Evolutionary conservation across 306 rosid species (phyloP).

Genomic region (Elaeagnus macrophylla): DNA sequence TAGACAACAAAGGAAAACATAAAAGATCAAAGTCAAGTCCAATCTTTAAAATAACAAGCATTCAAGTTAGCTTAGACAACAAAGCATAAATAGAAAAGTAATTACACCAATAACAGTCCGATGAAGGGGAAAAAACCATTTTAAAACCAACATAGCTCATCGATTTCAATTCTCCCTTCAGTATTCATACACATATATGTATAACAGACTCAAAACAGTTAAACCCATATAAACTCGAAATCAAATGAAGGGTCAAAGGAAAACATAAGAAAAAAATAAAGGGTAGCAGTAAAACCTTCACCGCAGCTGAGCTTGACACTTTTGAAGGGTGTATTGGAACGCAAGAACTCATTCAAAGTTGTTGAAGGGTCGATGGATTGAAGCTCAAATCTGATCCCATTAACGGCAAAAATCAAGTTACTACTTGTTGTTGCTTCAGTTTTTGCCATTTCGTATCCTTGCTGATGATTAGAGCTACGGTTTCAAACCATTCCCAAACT

Average conservation of each 20-base stretch:
- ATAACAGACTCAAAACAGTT: too few relatives aligned
- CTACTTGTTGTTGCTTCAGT: not conserved
- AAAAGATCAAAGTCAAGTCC: too few relatives aligned
- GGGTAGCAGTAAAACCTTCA: constrained; percentile 39
- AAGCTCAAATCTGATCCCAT: constrained; percentile 55
- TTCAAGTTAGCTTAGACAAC: too few relatives aligned
- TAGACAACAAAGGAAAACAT: too few relatives aligned
- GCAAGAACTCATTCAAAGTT: constrained; percentile 65
- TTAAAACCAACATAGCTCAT: too few relatives aligned
- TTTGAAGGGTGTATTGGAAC: constrained; percentile 58
- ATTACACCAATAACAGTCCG: not conserved
- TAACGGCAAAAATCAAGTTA: constrained; percentile 48
- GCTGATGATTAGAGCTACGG: not conserved
- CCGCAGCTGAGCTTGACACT: constrained; percentile 81
- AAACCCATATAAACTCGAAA: not conserved
- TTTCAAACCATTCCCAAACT: too few relatives aligned
- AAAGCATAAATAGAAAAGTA: not conserved
- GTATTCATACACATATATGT: too few relatives aligned
- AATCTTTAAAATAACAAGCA: too few relatives aligned
- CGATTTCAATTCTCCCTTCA: too few relatives aligned
- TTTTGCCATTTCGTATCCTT: constrained; percentile 25
- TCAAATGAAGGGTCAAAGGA: not conserved
- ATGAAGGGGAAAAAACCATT: too few relatives aligned
- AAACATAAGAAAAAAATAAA: not conserved
- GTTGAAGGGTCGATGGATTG: constrained; percentile 50